These are phyloP conservation scores for Boletellus ananas DNA, from an alignment of 768 basidiomycete genomes.

Conservation along the genomic window DNA sequence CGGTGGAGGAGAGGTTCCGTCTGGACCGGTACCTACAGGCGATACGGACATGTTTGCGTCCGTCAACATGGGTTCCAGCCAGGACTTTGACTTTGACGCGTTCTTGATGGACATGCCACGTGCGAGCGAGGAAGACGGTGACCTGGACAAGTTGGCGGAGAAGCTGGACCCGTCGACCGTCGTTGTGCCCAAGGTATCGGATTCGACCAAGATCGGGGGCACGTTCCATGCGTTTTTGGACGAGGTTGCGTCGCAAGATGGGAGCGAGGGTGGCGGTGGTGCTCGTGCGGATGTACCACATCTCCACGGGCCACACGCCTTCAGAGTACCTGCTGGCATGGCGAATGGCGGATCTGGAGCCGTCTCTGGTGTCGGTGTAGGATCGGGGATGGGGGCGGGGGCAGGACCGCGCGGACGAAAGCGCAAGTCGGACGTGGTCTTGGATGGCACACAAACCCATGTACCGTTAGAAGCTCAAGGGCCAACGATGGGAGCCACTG, in stretches of 20 bases:
- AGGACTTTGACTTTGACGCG: conserved; percentile 39
- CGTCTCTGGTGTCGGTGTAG: not conserved
- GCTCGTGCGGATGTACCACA: not conserved
- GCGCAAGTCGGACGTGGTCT: conserved; percentile 37
- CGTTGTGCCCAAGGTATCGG: conserved; percentile 14
- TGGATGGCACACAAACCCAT: conserved; percentile 10
- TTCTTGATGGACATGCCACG: conserved; percentile 39
- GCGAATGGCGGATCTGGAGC: not conserved
- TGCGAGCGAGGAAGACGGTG: conserved; percentile 25
- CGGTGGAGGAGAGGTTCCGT: conserved; percentile 3
- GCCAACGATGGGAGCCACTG: not conserved
- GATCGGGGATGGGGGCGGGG: not conserved
- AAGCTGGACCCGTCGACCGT: conserved; percentile 31
- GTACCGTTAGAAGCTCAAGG: not conserved
- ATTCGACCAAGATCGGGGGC: conserved; percentile 27
- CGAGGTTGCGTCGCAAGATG: conserved; percentile 37
- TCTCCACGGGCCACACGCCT: not conserved
- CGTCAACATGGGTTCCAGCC: conserved; percentile 1
- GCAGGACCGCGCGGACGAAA: conserved; percentile 28
- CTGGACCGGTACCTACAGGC: not conserved
- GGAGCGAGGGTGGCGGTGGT: conserved; percentile 6
- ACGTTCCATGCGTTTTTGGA: conserved; percentile 41
- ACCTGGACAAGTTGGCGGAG: conserved; percentile 34
- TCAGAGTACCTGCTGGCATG: conserved; percentile 2
- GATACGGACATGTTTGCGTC: conserved; percentile 21